A percentile compares a stretch with the other conserved stretches of the same genome.
Conservation (phyloP, 1,284 basidiomycete genomes). For the Schizopora paradoxa region DNA sequence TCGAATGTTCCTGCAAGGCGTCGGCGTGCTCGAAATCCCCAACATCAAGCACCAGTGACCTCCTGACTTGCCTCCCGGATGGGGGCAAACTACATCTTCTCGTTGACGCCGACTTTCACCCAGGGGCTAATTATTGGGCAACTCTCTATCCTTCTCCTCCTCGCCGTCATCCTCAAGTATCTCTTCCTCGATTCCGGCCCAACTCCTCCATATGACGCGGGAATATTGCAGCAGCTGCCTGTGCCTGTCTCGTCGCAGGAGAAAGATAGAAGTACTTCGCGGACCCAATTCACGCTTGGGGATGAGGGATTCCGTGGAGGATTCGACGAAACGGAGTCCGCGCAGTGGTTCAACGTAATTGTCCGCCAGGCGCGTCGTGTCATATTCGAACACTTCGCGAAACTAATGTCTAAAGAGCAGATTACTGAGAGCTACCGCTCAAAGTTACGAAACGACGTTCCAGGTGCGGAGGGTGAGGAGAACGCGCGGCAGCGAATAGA, state of each 20-base stretch:
- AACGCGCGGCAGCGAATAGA: slow-evolving; percentile 65
- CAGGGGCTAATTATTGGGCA: slow-evolving; percentile 79
- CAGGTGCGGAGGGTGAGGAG: slow-evolving; percentile 65
- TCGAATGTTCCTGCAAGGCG: too few species aligned
- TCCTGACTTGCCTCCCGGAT: too few species aligned
- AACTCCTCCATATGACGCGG: slow-evolving; percentile 45
- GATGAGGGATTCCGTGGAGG: slow-evolving; percentile 1
- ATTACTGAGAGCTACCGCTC: slow-evolving; percentile 66
- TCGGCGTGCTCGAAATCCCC: too few species aligned
- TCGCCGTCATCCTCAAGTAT: slow-evolving; percentile 71
- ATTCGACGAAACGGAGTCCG: slow-evolving; percentile 42
- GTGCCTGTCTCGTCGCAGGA: slow-evolving; percentile 15
- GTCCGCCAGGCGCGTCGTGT: slow-evolving; percentile 50
- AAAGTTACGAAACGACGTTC: slow-evolving; percentile 56
- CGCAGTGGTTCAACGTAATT: slow-evolving; percentile 72
- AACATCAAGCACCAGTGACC: too few species aligned
- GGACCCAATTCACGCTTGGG: slow-evolving; percentile 22
- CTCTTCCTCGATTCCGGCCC: slow-evolving; percentile 69
- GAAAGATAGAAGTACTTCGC: slow-evolving; percentile 11
- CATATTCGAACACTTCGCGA: not conserved
- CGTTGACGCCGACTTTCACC: slow-evolving; percentile 76
- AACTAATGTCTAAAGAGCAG: slow-evolving; percentile 33
- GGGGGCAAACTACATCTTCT: slow-evolving; percentile 60
- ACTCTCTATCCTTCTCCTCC: slow-evolving; percentile 65
- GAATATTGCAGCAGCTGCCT: slow-evolving; percentile 31